These are phyloP conservation scores for Kodamaea anthophila DNA, from an alignment of 1,139 yeast genomes.

Conservation along the genomic window DNA sequence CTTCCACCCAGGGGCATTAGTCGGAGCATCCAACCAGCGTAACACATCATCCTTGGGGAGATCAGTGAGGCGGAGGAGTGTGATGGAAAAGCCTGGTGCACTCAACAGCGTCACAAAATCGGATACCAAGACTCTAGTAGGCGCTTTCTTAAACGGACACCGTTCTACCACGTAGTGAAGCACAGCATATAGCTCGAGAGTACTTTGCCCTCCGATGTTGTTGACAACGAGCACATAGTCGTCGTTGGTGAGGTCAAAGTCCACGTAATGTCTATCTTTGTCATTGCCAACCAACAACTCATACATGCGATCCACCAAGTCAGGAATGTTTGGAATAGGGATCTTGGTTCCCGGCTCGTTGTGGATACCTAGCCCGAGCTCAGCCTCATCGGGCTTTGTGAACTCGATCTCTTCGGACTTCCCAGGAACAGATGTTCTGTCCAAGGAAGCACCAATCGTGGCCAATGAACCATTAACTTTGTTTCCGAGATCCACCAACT, in stretches of 20 bases:
- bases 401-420: constrained; percentile 41
- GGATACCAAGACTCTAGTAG: constrained; percentile 63
- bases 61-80: constrained; percentile 61
- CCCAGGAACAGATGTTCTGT: constrained; percentile 88
- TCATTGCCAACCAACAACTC: constrained; percentile 50
- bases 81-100: constrained; percentile 86
- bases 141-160: constrained; percentile 47
- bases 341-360: constrained; percentile 85
- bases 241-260: constrained; percentile 49
- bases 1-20: constrained; percentile 83
- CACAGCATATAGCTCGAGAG: constrained; percentile 66
- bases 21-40: constrained; percentile 56
- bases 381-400: constrained; percentile 54
- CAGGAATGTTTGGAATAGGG: constrained; percentile 59
- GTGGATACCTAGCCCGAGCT: constrained; percentile 93
- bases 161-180: constrained; percentile 41
- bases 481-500: constrained; percentile 54
- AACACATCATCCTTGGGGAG: constrained; percentile 31
- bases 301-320: constrained; percentile 48
- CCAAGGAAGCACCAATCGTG: constrained; percentile 85
- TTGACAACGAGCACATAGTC: constrained; percentile 66
- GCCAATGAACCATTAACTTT: constrained; percentile 60
- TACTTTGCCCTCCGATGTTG: constrained; percentile 82
- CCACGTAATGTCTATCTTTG: constrained; percentile 64
- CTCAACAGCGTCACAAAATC: constrained; percentile 80